Evolutionary conservation across 2,329 filamentous ascomycete species (phyloP), one percentile per base, ranked within the genome.

Genomic region (Pezicula carpinea): DNA sequence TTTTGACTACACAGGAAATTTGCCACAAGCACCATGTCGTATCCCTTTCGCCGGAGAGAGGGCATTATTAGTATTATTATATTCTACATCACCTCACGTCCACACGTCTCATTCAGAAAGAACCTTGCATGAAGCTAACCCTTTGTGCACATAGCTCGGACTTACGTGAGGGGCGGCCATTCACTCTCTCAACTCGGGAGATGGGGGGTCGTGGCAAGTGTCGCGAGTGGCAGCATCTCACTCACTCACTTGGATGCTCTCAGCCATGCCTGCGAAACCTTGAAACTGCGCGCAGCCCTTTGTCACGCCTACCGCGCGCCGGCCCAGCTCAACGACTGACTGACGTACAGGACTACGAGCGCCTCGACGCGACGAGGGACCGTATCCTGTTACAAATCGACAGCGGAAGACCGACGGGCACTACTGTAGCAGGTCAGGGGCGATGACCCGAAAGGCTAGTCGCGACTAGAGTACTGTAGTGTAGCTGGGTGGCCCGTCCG

Each of bases 341-440:
- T n/a, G n/a, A n/a, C n/a, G n/a, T n/a, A n/a, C n/a, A n/a, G n/a
- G n/a, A n/a, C n/a, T n/a, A n/a, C n/a, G n/a, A n/a, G n/a, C n/a
- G n/a, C n/a, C n/a, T n/a, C n/a, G n/a, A n/a, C n/a, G n/a, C n/a
- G n/a, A n/a, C n/a, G n/a, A 36, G 32, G 32, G 17, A 38, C 43
- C 46, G 41, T 53, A n/a, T n/a, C n/a, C n/a, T n/a, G n/a, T 29
- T 4, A 29, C 8, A 29, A 29, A 29, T 29, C 49, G 45, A 46
- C 44, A 35, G 49, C 47, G 49, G 49, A 47, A 52, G 52, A 19
- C 49, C 44, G 51, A 45, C 48, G 35, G n/a, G n/a, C n/a, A n/a
- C n/a, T n/a, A n/a, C n/a, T n/a, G n/a, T n/a, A n/a, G 26, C 26
- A 29, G 13, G 13, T 29, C 26, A 29, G 26, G 26, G 26, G 26